These are phyloP conservation scores for Pyrus bretschneideri DNA, from an alignment of 306 rosid species.

Conservation along the genomic window DNA sequence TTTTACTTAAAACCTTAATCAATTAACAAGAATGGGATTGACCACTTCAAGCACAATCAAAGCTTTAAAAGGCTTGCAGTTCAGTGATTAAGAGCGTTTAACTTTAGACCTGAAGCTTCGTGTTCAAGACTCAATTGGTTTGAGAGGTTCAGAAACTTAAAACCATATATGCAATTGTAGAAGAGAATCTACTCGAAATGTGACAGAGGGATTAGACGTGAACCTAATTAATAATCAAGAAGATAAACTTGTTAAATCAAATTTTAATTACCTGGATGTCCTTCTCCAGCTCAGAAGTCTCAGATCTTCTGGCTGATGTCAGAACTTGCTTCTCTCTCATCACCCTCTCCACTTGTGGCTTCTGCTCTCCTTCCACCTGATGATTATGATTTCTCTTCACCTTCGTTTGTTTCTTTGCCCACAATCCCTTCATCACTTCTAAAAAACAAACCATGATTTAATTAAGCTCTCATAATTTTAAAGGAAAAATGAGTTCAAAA, in stretches of 20 bases:
- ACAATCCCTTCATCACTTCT: slow-evolving; percentile 84
- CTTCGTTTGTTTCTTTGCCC: slow-evolving; percentile 85
- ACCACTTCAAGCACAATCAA: neutral
- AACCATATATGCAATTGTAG: neutral
- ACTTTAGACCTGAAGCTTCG: neutral
- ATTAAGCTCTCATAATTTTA: slow-evolving; percentile 1
- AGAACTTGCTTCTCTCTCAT: slow-evolving; percentile 22
- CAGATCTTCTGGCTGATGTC: slow-evolving; percentile 34
- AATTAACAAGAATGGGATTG: neutral
- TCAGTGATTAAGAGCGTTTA: too few relatives aligned
- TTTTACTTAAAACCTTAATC: neutral
- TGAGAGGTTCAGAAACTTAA: neutral
- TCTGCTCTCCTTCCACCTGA: slow-evolving; percentile 37
- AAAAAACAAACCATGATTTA: slow-evolving; percentile 7
- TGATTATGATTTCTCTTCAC: slow-evolving; percentile 40
- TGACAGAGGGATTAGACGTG: neutral
- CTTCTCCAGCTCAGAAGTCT: slow-evolving; percentile 20
- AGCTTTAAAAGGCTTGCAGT: neutral
- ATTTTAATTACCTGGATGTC: slow-evolving; percentile 48
- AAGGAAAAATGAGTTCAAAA: neutral
- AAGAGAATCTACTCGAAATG: neutral
- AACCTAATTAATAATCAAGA: neutral
- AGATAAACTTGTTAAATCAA: neutral
- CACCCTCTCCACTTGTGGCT: slow-evolving; percentile 20
- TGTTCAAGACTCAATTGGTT: neutral